Evolutionary conservation across 345 rosid species (phyloP), one percentile per base, ranked within the genome.

Genomic region (Viola odorata): DNA sequence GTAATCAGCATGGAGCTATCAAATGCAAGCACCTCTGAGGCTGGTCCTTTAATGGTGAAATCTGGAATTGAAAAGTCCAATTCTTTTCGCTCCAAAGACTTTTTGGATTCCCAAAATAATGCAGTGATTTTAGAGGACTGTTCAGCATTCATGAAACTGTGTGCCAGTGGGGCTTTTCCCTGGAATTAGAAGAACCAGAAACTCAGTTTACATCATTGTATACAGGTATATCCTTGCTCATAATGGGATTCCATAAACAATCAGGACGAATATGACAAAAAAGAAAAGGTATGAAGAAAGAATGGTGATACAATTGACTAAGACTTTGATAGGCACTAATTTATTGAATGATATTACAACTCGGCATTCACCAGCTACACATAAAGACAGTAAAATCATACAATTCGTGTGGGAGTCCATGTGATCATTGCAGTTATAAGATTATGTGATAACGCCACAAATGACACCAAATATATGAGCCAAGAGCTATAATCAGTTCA

Each of bases 101-200:
- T 87, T 72, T 72, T 87, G 3, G 96, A 69, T 45, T 80, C 82
- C 96, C 98, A 89, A 61, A 91, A 91, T 53, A 89, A 40, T 1
- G 98, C 96, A 39, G 68, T 73, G 47, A 84, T 71, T 57, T 63
- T 75, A 40, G 62, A 62, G 37, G 66, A 49, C 61, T 69, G 67
- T 52, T 59, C 53, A 9, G 77, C 57, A 53, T 68, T 77, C 66
- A 48, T 45, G 4, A 57, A 10, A 38, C 65, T 44, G n/a, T 44
- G 78, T 58, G 45, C 52, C 7, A 72, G 50, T 66, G 45, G 58
- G 5, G 72, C 53, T 54, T 72, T 85, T 57, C 76, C 86, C 98
- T 89, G 36, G 57, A 71, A 14, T 58, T 63, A 42, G 38, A 61
- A 42, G 38, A 61, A 37, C 7, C n/a, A 73, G 13, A 47, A 7